A percentile compares a stretch with the other conserved stretches of the same genome.
Conservation (phyloP, 129 eudicot species). For the Calendula officinalis region DNA sequence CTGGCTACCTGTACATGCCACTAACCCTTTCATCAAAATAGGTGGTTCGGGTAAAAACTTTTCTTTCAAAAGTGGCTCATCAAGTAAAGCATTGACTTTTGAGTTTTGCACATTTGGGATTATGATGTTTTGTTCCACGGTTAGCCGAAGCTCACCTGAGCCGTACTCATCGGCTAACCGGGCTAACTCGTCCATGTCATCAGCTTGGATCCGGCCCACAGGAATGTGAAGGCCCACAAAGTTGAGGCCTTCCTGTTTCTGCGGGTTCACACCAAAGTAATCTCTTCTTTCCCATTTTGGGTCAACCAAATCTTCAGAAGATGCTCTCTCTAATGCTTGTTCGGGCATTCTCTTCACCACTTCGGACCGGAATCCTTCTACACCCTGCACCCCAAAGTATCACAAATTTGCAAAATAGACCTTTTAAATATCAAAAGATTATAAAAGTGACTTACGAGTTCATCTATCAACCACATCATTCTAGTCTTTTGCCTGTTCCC, state of each 20-base stretch:
- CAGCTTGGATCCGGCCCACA: slow-evolving; percentile 94
- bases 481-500: slow-evolving; percentile 93
- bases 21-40: slow-evolving; percentile 77
- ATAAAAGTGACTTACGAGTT: slow-evolving; percentile 57
- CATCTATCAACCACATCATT: slow-evolving; percentile 99
- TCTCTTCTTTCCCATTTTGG: slow-evolving; percentile 87
- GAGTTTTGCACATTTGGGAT: slow-evolving; percentile 79
- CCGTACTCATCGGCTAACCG: slow-evolving; percentile 83
- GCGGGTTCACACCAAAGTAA: slow-evolving; percentile 78
- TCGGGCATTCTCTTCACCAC: slow-evolving; percentile 92
- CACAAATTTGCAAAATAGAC: slow-evolving; percentile 17
- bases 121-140: slow-evolving; percentile 92
- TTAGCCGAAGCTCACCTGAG: slow-evolving; percentile 89
- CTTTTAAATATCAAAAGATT: neutral
- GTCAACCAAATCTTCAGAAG: slow-evolving; percentile 67
- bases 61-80: slow-evolving; percentile 70
- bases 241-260: slow-evolving; percentile 83
- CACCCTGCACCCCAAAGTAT: slow-evolving; percentile 58
- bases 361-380: slow-evolving; percentile 83
- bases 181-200: slow-evolving; percentile 91
- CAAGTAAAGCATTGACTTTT: slow-evolving; percentile 57
- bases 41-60: slow-evolving; percentile 75
- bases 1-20: slow-evolving; percentile 96
- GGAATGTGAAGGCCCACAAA: slow-evolving; percentile 90
- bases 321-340: slow-evolving; percentile 62